Percentiles rank a stretch among this genome's conserved stretches.
These are phyloP conservation scores for Leccinum griseonigrum DNA, from an alignment of 1,284 basidiomycete species.

Conservation along the genomic window DNA sequence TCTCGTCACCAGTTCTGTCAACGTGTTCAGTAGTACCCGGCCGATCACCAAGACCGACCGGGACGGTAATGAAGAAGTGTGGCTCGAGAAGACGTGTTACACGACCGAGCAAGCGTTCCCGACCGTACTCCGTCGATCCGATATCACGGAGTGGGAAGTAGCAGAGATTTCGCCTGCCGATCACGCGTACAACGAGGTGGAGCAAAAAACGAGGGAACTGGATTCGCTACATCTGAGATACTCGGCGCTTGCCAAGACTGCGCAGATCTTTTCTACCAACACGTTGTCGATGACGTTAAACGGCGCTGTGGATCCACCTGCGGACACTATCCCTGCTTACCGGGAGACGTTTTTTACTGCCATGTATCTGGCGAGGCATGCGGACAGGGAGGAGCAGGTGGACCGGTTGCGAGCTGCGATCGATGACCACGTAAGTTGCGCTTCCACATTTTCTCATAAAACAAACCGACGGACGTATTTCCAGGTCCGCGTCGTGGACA, in stretches of 20 bases:
- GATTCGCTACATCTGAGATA: conserved; percentile 70
- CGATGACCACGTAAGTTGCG: conserved; percentile 69
- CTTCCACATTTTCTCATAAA: background rate
- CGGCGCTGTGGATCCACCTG: conserved; percentile 80
- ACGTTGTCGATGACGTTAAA: conserved; percentile 88
- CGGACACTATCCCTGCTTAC: conserved; percentile 77
- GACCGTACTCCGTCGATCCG: conserved; percentile 87
- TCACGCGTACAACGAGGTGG: conserved; percentile 79
- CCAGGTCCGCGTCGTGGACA: conserved; percentile 78
- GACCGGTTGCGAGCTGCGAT: conserved; percentile 73
- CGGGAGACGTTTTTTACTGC: conserved; percentile 75
- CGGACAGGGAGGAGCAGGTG: conserved; percentile 69
- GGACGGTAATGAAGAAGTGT: conserved; percentile 71
- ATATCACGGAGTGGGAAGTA: conserved; percentile 73
- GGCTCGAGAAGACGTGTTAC: conserved; percentile 87
- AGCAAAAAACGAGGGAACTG: conserved; percentile 76
- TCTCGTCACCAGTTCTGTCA: conserved; percentile 59
- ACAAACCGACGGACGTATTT: conserved; percentile 1
- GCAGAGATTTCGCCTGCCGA: conserved; percentile 87
- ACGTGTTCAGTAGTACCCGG: conserved; percentile 77
- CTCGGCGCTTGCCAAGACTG: conserved; percentile 72
- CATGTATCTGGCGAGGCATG: conserved; percentile 66
- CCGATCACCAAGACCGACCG: conserved; percentile 60
- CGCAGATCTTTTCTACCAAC: conserved; percentile 75
- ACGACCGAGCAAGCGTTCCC: conserved; percentile 91